These are phyloP conservation scores for Ogataea paradorogensis DNA, from an alignment of 805 yeast species.

Conservation along the genomic window DNA sequence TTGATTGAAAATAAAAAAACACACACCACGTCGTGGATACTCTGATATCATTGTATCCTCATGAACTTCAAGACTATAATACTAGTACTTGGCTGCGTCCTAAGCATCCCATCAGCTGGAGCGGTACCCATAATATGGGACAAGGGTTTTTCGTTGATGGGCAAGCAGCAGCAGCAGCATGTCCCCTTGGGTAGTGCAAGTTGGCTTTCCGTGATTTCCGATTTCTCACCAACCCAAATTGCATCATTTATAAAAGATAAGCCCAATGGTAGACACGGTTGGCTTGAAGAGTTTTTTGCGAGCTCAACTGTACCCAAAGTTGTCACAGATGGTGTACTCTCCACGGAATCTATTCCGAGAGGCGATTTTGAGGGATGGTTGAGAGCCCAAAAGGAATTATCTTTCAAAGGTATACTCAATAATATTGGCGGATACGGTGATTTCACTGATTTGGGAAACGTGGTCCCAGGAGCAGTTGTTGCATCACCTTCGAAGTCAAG, in stretches of 20 bases:
- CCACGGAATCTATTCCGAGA: slow-evolving; percentile 27
- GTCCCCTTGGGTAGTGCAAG: background rate
- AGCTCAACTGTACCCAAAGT: slow-evolving; percentile 2
- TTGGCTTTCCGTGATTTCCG: slow-evolving; percentile 12
- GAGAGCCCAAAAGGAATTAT: slow-evolving; percentile 36
- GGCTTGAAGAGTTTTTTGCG: background rate
- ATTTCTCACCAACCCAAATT: slow-evolving; percentile 13
- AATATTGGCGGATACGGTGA: slow-evolving; percentile 54
- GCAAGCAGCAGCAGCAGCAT: background rate
- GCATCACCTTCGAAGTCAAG: slow-evolving; percentile 73
- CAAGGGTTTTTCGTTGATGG: background rate
- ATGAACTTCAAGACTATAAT: slow-evolving; percentile 9
- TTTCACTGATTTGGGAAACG: slow-evolving; percentile 33
- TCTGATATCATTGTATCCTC: slow-evolving; percentile 7
- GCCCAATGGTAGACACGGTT: slow-evolving; percentile 1
- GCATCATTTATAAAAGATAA: slow-evolving; percentile 3
- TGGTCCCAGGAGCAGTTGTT: slow-evolving; percentile 67
- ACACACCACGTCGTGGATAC: slow-evolving; percentile 2
- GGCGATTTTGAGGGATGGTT: slow-evolving; percentile 51
- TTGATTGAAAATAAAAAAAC: slow-evolving; percentile 2
- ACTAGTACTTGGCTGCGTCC: slow-evolving; percentile 4
- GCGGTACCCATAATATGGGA: slow-evolving; percentile 14
- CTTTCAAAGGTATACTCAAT: slow-evolving; percentile 46
- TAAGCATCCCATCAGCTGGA: slow-evolving; percentile 2
- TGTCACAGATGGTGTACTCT: slow-evolving; percentile 20